Conservation (phyloP, 305 asterid genomes). For the Fraxinus ornus region DNA sequence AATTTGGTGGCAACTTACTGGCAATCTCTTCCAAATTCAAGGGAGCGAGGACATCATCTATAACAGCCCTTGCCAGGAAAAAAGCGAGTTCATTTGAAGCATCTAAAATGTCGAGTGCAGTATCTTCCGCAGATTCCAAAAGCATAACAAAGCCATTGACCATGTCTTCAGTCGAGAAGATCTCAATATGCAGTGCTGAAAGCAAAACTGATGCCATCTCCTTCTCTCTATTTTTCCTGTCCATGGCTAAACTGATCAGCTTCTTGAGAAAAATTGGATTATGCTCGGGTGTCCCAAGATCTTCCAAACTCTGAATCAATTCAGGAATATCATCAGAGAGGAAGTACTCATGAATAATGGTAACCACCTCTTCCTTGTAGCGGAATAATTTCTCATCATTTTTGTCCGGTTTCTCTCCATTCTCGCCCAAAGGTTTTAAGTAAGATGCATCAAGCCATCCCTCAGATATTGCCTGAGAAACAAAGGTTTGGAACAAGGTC, state of each 20-base stretch:
- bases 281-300: conserved; percentile 62
- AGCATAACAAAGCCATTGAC: conserved; percentile 82
- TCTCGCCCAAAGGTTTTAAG: conserved; percentile 37
- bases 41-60: conserved; percentile 90
- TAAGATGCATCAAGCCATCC: conserved; percentile 78
- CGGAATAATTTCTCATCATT: conserved; percentile 46
- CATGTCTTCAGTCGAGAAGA: conserved; percentile 78
- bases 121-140: conserved; percentile 87
- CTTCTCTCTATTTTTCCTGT: conserved; percentile 85
- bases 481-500: conserved; percentile 42
- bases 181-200: conserved; percentile 83
- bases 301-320: conserved; percentile 75
- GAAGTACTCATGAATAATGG: conserved; percentile 76
- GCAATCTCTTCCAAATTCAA: conserved; percentile 77
- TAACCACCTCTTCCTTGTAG: conserved; percentile 65
- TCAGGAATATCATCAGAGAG: conserved; percentile 91
- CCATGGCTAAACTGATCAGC: conserved; percentile 88
- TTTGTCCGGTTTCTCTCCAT: conserved; percentile 33
- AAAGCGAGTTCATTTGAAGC: conserved; percentile 88
- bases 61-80: conserved; percentile 83
- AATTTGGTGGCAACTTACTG: conserved; percentile 52
- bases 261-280: conserved; percentile 81
- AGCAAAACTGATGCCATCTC: conserved; percentile 96
- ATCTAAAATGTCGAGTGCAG: conserved; percentile 85
- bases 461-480: conserved; percentile 60